Conservation (phyloP, 106 monocot genomes). For the Agapanthus africanus region DNA sequence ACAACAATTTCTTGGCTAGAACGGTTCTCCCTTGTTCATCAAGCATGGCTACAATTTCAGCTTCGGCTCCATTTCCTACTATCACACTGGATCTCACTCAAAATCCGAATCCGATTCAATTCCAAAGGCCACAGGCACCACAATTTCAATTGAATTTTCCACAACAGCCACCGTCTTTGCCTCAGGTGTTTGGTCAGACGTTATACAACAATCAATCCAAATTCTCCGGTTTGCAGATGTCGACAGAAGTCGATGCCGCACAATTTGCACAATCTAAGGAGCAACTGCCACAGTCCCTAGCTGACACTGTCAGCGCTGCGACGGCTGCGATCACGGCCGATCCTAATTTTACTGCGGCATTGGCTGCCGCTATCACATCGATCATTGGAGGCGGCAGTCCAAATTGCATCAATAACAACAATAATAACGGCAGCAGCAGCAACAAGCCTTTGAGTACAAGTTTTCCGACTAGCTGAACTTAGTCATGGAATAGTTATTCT, state of each 20-base stretch:
- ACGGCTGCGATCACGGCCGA: conserved; percentile 18
- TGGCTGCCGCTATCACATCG: conserved; percentile 11
- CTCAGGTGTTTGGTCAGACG: background rate
- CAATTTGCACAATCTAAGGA: background rate
- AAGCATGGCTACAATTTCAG: conserved; percentile 82
- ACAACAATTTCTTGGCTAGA: conserved; percentile 27
- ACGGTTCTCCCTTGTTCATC: conserved; percentile 55
- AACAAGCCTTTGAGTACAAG: too few species aligned
- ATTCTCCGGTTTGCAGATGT: conserved; percentile 67
- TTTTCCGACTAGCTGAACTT: too few species aligned
- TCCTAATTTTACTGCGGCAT: conserved; percentile 16
- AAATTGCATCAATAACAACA: background rate
- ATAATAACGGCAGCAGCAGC: too few species aligned
- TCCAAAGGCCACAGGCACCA: conserved; percentile 24
- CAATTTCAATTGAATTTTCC: conserved; percentile 7
- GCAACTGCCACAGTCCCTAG: background rate
- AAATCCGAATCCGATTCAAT: conserved; percentile 28
- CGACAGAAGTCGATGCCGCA: background rate
- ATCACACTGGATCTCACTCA: conserved; percentile 78
- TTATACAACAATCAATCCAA: conserved; percentile 52
- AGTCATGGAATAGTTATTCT: too few species aligned
- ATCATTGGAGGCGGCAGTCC: conserved; percentile 12
- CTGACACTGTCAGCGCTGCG: conserved; percentile 13
- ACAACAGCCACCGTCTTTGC: conserved; percentile 8
- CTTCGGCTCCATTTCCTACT: conserved; percentile 86